Evolutionary conservation across 1,284 basidiomycete species (phyloP), one percentile per base, ranked within the genome.

Genomic region (Cutaneotrichosporon spelunceum): DNA sequence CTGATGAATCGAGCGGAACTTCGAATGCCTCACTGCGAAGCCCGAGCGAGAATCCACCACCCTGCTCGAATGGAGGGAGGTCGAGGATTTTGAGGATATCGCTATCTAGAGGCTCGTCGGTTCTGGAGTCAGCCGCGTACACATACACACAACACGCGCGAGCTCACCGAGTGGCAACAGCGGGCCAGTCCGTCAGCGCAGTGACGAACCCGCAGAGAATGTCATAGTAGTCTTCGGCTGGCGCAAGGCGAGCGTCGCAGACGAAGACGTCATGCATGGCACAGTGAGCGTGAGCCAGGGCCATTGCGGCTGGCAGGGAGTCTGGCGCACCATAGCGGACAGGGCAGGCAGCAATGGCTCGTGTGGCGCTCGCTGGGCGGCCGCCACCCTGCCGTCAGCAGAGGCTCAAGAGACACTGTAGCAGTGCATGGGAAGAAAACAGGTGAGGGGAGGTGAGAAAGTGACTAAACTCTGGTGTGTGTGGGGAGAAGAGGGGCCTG

Each of bases 211-310:
- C 26, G 2, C 44, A 33, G 24, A 63, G 45, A 10, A 63, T 56
- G 10, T 44, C 33, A 19, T 56, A 36, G 44, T 63, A 63, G n/a
- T 55, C 49, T n/a, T 24, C 9, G 39, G 56, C 49, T 21, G 34
- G 19, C 7, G 58, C 58, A 11, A 59, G 29, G 14, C 61, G 58
- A 2, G 49, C n/a, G 44, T 63, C 61, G 27, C 57, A 59, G 3
- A 39, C 54, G 21, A 57, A 48, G 42, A 63, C 54, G 54, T 63
- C 61, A 33, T 63, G 33, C n/a, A 56, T 33, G 2, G 49, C 21
- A 21, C 61, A 63, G 54, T 63, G 61, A 2, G 57, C 61, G 34
- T 63, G 57, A 3, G 54, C 61, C 26, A 63, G 58, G 13, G 54
- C 58, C 42, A 63, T 45, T 24, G 61, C 61, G 2, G 49, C 9